A percentile compares a stretch with the other conserved stretches of the same genome.
Conservation (phyloP, 371 early-diverging fungal species). For the Blastocladiella emersonii region DNA sequence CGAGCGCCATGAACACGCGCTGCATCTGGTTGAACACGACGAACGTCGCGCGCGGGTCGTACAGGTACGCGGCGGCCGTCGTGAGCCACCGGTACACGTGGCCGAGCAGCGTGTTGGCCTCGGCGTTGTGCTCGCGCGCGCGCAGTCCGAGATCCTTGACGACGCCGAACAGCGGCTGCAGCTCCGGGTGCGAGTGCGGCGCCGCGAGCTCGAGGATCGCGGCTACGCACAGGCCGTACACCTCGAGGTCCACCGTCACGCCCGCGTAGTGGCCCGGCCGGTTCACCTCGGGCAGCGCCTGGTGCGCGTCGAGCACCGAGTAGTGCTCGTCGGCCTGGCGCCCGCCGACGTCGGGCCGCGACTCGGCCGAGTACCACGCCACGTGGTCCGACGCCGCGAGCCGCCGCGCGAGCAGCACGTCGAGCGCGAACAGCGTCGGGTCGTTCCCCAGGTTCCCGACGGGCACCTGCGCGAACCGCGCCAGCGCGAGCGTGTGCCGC, state of each 20-base stretch:
- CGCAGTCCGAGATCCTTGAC: neutral
- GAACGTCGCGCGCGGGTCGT: slow-evolving; percentile 68
- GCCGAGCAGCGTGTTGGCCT: slow-evolving; percentile 59
- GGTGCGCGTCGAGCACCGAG: slow-evolving; percentile 24
- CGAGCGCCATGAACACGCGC: slow-evolving; percentile 66
- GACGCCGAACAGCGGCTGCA: neutral
- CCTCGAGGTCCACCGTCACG: slow-evolving; percentile 69
- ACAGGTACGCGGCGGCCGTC: slow-evolving; percentile 51
- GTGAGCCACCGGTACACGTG: slow-evolving; percentile 82
- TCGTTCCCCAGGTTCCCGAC: slow-evolving; percentile 79
- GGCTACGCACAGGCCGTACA: slow-evolving; percentile 69
- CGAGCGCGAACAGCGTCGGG: slow-evolving; percentile 57
- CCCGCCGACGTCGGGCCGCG: slow-evolving; percentile 79
- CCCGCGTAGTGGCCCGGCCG: slow-evolving; percentile 55
- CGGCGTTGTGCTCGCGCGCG: slow-evolving; percentile 28
- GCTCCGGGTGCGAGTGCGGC: neutral
- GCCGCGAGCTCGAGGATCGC: slow-evolving; percentile 22
- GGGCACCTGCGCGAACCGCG: slow-evolving; percentile 77
- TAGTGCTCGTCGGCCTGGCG: slow-evolving; percentile 64
- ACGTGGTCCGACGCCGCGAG: slow-evolving; percentile 58
- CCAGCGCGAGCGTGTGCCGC: slow-evolving; percentile 51
- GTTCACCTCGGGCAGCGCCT: slow-evolving; percentile 53
- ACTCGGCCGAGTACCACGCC: slow-evolving; percentile 77
- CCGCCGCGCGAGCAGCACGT: slow-evolving; percentile 67
- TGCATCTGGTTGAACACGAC: slow-evolving; percentile 74